phyloP scores from a whole-genome alignment of 2,329 filamentous ascomycete species.

The Simplicillium aogashimaense region DNA sequence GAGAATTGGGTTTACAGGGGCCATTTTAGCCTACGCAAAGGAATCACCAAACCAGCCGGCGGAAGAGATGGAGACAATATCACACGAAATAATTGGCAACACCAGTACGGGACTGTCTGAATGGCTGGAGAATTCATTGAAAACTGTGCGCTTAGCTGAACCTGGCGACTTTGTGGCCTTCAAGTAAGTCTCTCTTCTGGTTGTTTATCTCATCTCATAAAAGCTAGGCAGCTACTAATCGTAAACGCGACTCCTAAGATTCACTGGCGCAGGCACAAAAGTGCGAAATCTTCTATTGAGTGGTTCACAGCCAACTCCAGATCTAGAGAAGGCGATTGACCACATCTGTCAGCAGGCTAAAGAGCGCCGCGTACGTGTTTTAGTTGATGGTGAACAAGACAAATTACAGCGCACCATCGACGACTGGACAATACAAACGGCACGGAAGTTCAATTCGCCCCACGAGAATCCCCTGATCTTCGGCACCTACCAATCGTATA shows the following conservation, averaged over 20 bases:
- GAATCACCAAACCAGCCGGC: background rate
- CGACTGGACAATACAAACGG: conserved; percentile 2
- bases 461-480: too few species aligned
- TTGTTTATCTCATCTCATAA: background rate
- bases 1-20: background rate
- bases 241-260: background rate
- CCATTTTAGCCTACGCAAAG: conserved; percentile 3
- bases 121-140: conserved; percentile 2
- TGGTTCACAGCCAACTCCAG: background rate
- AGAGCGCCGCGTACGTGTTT: background rate
- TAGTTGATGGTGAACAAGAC: conserved; percentile 4
- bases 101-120: background rate
- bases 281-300: conserved; percentile 1
- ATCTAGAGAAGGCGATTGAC: background rate
- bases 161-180: conserved; percentile 4
- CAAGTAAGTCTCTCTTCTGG: conserved; percentile 1
- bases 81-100: background rate
- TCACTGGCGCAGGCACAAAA: conserved; percentile 1
- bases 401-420: conserved; percentile 1
- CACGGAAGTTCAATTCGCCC: background rate
- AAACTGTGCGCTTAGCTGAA: conserved; percentile 1
- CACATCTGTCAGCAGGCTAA: background rate
- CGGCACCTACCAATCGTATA: conserved; percentile 49
- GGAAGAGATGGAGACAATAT: background rate
- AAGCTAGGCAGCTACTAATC: background rate